Base-by-base conservation (phyloP, 768 basidiomycete species). In the Phanerodontia chrysosporium region DNA sequence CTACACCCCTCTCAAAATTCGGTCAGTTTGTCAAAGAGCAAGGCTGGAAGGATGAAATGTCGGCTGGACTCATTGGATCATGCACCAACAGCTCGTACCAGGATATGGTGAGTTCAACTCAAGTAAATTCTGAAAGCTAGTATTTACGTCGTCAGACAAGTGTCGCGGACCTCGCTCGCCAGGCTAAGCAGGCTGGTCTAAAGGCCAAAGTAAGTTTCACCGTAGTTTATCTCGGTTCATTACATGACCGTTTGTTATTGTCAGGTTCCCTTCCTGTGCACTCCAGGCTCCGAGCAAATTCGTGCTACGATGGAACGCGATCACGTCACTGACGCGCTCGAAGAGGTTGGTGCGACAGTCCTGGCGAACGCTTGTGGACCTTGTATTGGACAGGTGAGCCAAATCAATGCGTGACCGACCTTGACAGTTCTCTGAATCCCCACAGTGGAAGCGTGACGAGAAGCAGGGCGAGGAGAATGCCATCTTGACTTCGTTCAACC, bases 81-180 rank as follows among this genome's bases (percentile, higher is more conserved):
- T 99, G 97, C 73, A 99, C 97, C 29, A 99, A 99, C 72, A 97
- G 95, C 59, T 97, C 95, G 5, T 99, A 98, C 69, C 92, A 96
- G 71, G 92, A 95, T 69, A 88, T 95, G 92, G 92, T 91, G 61
- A 24, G 72, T 58, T 44, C 57, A 8, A n/a, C 36, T 42, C 30
- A 16, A 28, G 7, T 13, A 7, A 7, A 7, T 42, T 10, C 16
- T 10, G 9, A 18, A 10, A 9, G 18, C 18, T 4, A 18, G 25
- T 9, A 56, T 21, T 30, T 35, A 45, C 36, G 10, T 52, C 7
- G 2, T 35, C 22, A 94, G 94, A 94, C 94, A 8, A 85, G 91
- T 60, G 95, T 96, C 39, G 93, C 94, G 8, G 88, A 93, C 64
- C 81, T 98, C 58, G 95, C 95, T 6, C 76, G 82, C 66, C 96